A percentile compares a stretch with the other conserved stretches of the same genome.
Evolutionary conservation across 2,329 filamentous ascomycete genomes (phyloP).

Genomic region (Scedosporium apiospermum): DNA sequence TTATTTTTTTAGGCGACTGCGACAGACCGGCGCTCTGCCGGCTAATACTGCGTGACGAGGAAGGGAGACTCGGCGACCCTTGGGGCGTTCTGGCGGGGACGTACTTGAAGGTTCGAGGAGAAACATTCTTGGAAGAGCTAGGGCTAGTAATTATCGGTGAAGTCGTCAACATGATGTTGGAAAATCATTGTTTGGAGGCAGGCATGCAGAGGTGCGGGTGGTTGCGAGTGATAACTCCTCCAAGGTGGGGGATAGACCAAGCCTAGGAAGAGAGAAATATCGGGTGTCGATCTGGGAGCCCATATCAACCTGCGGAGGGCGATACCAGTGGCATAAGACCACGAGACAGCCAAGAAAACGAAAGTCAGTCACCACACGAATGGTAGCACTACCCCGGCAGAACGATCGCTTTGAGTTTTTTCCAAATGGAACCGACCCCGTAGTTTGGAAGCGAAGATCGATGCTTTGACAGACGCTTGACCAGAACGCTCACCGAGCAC

Average conservation of each 20-base stretch:
- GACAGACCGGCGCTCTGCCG: background rate
- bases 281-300: background rate
- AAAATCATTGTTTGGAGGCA: slow-evolving; percentile 7
- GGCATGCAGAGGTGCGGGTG: slow-evolving; percentile 5
- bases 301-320: slow-evolving; percentile 1
- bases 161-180: slow-evolving; percentile 46
- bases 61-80: background rate
- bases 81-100: slow-evolving; percentile 14
- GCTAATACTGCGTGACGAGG: background rate
- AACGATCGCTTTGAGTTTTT: background rate
- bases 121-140: slow-evolving; percentile 38
- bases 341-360: background rate
- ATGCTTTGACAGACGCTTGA: slow-evolving; percentile 11
- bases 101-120: slow-evolving; percentile 38
- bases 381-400: background rate
- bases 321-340: background rate
- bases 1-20: background rate
- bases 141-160: slow-evolving; percentile 40
- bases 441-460: slow-evolving; percentile 11
- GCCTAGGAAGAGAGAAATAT: background rate
- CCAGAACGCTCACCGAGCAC: slow-evolving; percentile 22
- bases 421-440: slow-evolving; percentile 5
- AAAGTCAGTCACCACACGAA: background rate
- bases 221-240: background rate
- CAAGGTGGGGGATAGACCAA: slow-evolving; percentile 1